These are phyloP conservation scores for Phytophthora macrochlamydospora DNA, from an alignment of 352 stramenopile genomes.

Conservation along the genomic window DNA sequence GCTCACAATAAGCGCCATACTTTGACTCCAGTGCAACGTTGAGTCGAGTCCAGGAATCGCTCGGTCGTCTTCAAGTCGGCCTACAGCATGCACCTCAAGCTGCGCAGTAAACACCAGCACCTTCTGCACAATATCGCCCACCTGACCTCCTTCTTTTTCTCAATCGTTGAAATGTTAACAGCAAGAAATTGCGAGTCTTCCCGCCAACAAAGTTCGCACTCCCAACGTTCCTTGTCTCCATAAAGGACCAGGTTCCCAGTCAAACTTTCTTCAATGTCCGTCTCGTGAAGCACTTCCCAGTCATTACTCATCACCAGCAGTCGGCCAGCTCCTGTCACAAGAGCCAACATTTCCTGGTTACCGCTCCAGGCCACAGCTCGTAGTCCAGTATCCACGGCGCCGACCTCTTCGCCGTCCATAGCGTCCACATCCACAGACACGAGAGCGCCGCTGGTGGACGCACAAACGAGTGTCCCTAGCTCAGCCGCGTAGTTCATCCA, in stretches of 20 bases:
- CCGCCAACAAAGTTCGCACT: conserved; percentile 61
- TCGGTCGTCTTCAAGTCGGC: conserved; percentile 75
- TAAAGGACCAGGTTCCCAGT: conserved; percentile 24
- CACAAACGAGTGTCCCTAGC: conserved; percentile 63
- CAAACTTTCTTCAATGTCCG: conserved; percentile 43
- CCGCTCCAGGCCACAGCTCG: conserved; percentile 66
- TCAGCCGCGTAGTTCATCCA: conserved; percentile 75
- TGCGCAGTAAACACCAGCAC: conserved; percentile 63
- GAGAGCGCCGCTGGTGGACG: conserved; percentile 49
- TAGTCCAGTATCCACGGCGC: conserved; percentile 65
- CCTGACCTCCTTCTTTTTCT: background rate
- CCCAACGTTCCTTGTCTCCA: background rate
- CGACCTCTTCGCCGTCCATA: conserved; percentile 64
- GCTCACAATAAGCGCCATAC: conserved; percentile 75
- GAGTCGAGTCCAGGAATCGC: conserved; percentile 49
- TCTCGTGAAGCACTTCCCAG: conserved; percentile 82
- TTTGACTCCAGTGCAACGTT: conserved; percentile 71
- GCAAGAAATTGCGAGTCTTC: conserved; percentile 75
- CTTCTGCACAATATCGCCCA: conserved; percentile 30
- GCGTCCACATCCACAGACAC: conserved; percentile 58
- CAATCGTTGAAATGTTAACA: conserved; percentile 51
- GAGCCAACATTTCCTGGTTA: conserved; percentile 71
- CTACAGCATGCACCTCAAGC: conserved; percentile 63
- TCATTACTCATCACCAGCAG: conserved; percentile 80
- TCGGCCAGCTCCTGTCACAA: conserved; percentile 62